phyloP scores from a whole-genome alignment of 208 protist species.

The Phytomonas francai region DNA sequence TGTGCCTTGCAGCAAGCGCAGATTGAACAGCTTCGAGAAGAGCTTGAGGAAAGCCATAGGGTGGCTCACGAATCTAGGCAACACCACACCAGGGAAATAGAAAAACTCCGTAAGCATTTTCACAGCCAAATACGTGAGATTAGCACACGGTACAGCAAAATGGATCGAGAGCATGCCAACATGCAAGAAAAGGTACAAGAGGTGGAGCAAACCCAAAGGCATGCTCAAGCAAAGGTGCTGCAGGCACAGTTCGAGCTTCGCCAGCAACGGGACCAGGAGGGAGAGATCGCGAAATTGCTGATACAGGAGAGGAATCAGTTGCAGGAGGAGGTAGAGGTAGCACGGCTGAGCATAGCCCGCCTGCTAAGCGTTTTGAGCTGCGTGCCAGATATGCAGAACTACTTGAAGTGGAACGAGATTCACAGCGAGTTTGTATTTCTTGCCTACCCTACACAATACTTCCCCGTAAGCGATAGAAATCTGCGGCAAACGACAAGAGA shows the following conservation, averaged over 20 bases:
- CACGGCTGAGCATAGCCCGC: slow-evolving; percentile 61
- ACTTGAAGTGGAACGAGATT: slow-evolving; percentile 48
- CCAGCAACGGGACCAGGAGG: slow-evolving; percentile 13
- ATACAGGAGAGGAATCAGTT: slow-evolving; percentile 24
- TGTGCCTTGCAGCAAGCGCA: neutral
- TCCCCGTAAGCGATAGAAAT: slow-evolving; percentile 1
- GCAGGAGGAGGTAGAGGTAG: slow-evolving; percentile 43
- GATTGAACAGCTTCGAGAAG: neutral
- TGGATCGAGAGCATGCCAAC: slow-evolving; percentile 22
- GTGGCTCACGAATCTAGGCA: neutral
- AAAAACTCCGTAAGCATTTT: neutral
- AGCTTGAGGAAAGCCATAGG: neutral
- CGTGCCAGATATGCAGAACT: slow-evolving; percentile 57
- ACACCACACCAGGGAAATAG: neutral
- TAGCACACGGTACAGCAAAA: slow-evolving; percentile 13
- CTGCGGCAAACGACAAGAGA: neutral
- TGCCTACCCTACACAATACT: slow-evolving; percentile 52
- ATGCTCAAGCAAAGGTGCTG: slow-evolving; percentile 23
- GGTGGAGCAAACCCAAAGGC: slow-evolving; percentile 17
- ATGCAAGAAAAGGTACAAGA: slow-evolving; percentile 20
- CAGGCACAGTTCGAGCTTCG: slow-evolving; percentile 20
- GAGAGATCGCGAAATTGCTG: slow-evolving; percentile 15
- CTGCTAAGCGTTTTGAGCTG: slow-evolving; percentile 63
- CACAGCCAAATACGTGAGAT: slow-evolving; percentile 8
- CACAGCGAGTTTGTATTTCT: slow-evolving; percentile 60